Percentiles rank a stretch among this genome's conserved stretches.
These are phyloP conservation scores for Thraustotheca clavata DNA, from an alignment of 352 stramenopile genomes.

Conservation along the genomic window DNA sequence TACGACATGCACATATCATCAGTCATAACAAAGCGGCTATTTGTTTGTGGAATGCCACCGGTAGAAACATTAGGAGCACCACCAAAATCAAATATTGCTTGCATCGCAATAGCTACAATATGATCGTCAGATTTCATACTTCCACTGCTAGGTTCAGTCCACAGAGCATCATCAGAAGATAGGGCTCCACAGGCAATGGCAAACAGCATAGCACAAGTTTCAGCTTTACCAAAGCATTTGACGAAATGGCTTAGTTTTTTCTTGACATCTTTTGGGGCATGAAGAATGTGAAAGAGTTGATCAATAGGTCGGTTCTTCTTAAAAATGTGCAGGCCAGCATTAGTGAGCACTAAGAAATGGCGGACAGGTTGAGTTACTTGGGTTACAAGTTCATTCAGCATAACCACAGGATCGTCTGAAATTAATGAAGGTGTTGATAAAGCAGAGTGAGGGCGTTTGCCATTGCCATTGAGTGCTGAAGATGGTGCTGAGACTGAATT, in stretches of 20 bases:
- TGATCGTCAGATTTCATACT: slow-evolving; percentile 66
- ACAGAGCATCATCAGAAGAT: neutral
- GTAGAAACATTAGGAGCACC: slow-evolving; percentile 7
- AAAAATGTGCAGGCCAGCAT: slow-evolving; percentile 80
- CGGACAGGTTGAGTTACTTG: slow-evolving; percentile 75
- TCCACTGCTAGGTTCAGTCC: neutral
- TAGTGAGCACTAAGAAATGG: slow-evolving; percentile 81
- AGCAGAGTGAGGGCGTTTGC: slow-evolving; percentile 1
- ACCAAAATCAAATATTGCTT: slow-evolving; percentile 78
- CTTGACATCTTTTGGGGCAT: slow-evolving; percentile 60
- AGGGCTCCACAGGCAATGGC: slow-evolving; percentile 62
- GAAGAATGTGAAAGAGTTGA: slow-evolving; percentile 66
- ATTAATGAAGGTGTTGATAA: neutral
- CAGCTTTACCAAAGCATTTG: slow-evolving; percentile 71
- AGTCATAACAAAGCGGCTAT: slow-evolving; percentile 60
- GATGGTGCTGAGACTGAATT: slow-evolving; percentile 20
- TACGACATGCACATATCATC: slow-evolving; percentile 83
- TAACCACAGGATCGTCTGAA: slow-evolving; percentile 29
- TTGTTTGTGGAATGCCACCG: neutral
- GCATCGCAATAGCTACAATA: slow-evolving; percentile 65
- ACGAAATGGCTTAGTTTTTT: slow-evolving; percentile 60
- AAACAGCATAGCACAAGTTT: slow-evolving; percentile 86
- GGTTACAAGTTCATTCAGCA: slow-evolving; percentile 70
- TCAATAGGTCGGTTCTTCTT: slow-evolving; percentile 86
- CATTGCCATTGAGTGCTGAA: slow-evolving; percentile 36